phyloP scores from a whole-genome alignment of 192 early-diverging fungal species.

The Gaertneriomyces sp. region DNA sequence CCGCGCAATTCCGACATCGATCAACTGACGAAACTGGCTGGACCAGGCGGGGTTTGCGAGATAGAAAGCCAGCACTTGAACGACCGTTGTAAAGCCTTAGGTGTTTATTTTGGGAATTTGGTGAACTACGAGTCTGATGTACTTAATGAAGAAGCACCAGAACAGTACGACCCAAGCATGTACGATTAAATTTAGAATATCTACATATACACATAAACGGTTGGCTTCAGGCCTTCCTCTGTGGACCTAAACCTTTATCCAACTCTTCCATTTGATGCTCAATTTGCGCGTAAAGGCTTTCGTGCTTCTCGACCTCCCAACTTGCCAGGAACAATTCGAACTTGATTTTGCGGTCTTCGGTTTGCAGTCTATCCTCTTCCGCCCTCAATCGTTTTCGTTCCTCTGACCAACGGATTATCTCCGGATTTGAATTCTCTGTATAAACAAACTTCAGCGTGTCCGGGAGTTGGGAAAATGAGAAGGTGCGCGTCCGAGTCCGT shows the following conservation, averaged over 20 bases:
- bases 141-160: too few species aligned
- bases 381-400: conserved; percentile 12
- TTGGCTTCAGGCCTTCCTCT: too few species aligned
- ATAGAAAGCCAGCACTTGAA: conserved; percentile 74
- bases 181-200: too few species aligned
- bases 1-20: conserved; percentile 74
- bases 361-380: conserved; percentile 11
- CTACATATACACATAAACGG: too few species aligned
- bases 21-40: conserved; percentile 52
- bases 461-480: too few species aligned
- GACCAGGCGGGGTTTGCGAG: conserved; percentile 60
- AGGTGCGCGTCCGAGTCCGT: too few species aligned
- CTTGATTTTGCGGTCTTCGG: conserved; percentile 11
- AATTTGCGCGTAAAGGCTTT: too few species aligned
- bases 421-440: too few species aligned
- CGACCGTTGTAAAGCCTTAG: conserved; percentile 64
- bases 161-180: too few species aligned
- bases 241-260: too few species aligned
- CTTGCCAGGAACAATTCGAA: conserved; percentile 25
- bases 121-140: conserved; percentile 13
- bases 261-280: too few species aligned
- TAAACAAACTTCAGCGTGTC: too few species aligned
- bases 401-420: conserved; percentile 12
- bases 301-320: conserved; percentile 27
- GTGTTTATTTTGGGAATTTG: conserved; percentile 77